Evolutionary conservation across 352 stramenopile genomes (phyloP), one percentile per base, ranked within the genome.

Genomic region (Globisporangium emineosum): DNA sequence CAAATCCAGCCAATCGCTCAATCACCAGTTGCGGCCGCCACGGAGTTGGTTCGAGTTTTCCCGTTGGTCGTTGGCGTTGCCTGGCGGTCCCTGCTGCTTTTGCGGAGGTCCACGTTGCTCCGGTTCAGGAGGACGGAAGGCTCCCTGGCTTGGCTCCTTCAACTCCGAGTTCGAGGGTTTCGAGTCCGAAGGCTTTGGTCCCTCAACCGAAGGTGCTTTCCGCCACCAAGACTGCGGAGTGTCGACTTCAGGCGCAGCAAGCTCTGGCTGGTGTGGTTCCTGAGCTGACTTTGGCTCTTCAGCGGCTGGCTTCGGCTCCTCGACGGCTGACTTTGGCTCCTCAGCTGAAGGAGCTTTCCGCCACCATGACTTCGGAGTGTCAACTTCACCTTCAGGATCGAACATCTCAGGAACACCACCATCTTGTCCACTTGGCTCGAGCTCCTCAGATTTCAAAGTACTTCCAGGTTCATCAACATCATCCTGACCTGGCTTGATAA

Each of bases 341-440:
- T 57, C 52, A 29, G 6, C 19, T 30, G 49, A 55, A 12, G 27
- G 51, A 32, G 51, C 27, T n/a, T 57, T 57, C 29, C 52, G n/a
- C 30, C 52, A 30, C 17, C 27, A 42, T 5, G 29, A 43, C 3
- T 30, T 0, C 19, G 52, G 52, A 2, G 17, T 43, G 29, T 57
- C 29, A 19, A 57, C n/a, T 43, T 45, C 29, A 19, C 40, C n/a
- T 43, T 45, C 30, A 43, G 52, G 25, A 23, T 3, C 50, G 3
- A 7, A 8, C 13, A 21, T n/a, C 8, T 9, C 49, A 55, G 10
- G 23, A 17, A 13, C 13, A 32, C 23, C 23, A 35, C 27, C 50
- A 13, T 40, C 27, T 27, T 15, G 29, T 7, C 35, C 27, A 17
- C 17, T 42, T 9, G 29, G 51, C 27, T 57, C 17, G 3, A 15